These are phyloP conservation scores for Wallacemonas sp. DNA, from an alignment of 208 protist species.

Conservation along the genomic window DNA sequence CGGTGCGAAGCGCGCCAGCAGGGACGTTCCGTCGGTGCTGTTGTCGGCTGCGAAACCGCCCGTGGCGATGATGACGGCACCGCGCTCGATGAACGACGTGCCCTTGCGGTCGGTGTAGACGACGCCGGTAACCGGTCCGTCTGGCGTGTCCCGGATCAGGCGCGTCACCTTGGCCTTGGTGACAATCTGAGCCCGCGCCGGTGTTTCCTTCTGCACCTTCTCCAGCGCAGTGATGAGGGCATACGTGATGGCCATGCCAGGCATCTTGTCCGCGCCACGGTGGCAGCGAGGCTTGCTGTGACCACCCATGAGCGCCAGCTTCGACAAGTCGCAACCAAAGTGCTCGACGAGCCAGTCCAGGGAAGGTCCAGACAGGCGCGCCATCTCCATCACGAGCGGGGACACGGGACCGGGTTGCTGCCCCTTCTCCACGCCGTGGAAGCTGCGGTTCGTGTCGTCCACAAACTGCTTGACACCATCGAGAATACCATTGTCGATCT, in stretches of 20 bases:
- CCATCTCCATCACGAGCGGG: slow-evolving; percentile 58
- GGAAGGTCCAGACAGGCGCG: slow-evolving; percentile 48
- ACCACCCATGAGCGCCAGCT: slow-evolving; percentile 77
- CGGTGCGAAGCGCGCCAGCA: slow-evolving; percentile 65
- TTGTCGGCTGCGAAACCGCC: slow-evolving; percentile 64
- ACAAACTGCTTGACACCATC: slow-evolving; percentile 66
- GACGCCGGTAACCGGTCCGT: slow-evolving; percentile 56
- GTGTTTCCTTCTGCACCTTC: slow-evolving; percentile 26
- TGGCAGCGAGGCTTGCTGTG: slow-evolving; percentile 83
- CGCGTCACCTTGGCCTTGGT: slow-evolving; percentile 44
- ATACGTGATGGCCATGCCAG: slow-evolving; percentile 86
- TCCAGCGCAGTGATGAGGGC: slow-evolving; percentile 70
- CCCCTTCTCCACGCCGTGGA: slow-evolving; percentile 42
- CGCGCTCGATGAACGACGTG: slow-evolving; percentile 31
- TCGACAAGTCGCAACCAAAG: slow-evolving; percentile 78
- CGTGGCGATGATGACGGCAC: slow-evolving; percentile 80
- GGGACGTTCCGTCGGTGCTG: slow-evolving; percentile 19
- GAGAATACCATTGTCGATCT: slow-evolving; percentile 47
- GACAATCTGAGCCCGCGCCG: slow-evolving; percentile 37
- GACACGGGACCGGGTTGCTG: slow-evolving; percentile 27
- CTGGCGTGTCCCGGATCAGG: slow-evolving; percentile 37
- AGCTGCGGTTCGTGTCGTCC: slow-evolving; percentile 52
- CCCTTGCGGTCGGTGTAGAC: slow-evolving; percentile 35
- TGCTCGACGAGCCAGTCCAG: slow-evolving; percentile 64
- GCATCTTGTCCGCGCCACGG: slow-evolving; percentile 57